These are phyloP conservation scores for Neovahlkampfia damariscottae DNA, from an alignment of 78 protist genomes.

Conservation along the genomic window DNA sequence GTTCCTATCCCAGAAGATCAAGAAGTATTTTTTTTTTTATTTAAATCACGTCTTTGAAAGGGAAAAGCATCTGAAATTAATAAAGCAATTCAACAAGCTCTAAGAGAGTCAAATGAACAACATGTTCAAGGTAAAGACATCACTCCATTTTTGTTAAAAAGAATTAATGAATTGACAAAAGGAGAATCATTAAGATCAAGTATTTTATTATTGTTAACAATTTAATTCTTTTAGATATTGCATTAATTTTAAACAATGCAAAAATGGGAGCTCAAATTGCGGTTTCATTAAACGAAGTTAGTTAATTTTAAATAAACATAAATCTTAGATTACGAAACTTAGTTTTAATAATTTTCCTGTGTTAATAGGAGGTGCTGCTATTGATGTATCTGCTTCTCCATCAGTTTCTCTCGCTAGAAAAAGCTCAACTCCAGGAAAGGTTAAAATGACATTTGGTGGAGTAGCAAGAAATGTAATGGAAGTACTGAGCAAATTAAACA, in stretches of 20 bases:
- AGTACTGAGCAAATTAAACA: neutral
- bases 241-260: conserved; percentile 75
- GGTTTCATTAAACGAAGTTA: no score
- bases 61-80: conserved; percentile 10
- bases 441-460: conserved; percentile 1
- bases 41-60: no score
- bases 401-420: neutral
- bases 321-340: no score
- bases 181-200: conserved; percentile 66
- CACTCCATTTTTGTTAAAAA: conserved; percentile 80
- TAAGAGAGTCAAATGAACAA: conserved; percentile 13
- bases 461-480: conserved; percentile 10
- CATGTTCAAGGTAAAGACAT: conserved; percentile 55
- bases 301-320: no score
- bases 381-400: neutral
- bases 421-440: conserved; percentile 12
- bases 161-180: conserved; percentile 42
- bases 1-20: conserved; percentile 56
- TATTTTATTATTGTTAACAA: neutral
- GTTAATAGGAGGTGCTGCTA: neutral
- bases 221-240: conserved; percentile 34
- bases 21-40: no score
- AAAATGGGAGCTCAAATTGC: conserved; percentile 69
- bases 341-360: no score
- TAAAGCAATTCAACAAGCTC: conserved; percentile 36